Evolutionary conservation across 345 rosid species (phyloP).

Genomic region (Camelina neglecta): DNA sequence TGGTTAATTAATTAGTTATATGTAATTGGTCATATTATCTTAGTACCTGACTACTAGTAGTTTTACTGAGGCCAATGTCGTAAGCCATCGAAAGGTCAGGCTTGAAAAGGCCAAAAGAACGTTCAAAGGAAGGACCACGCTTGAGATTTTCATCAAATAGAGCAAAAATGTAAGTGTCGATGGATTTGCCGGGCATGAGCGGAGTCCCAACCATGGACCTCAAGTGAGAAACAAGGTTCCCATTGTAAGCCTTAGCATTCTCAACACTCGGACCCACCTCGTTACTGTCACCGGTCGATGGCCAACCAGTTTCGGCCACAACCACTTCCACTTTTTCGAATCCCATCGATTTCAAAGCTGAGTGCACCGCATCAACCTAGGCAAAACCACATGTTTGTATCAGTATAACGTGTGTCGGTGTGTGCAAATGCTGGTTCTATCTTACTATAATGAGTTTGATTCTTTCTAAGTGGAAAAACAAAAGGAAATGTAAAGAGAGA

Average conservation of each 20-base stretch:
- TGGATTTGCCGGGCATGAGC: slow-evolving; percentile 82
- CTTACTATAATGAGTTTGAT: not conserved
- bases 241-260: slow-evolving; percentile 85
- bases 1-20: not conserved
- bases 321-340: slow-evolving; percentile 70
- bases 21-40: slow-evolving; percentile 5
- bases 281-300: slow-evolving; percentile 66
- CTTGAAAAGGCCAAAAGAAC: slow-evolving; percentile 75
- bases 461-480: not conserved
- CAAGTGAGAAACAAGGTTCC: slow-evolving; percentile 74
- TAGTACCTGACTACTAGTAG: slow-evolving; percentile 37
- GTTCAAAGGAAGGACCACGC: slow-evolving; percentile 72
- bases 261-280: slow-evolving; percentile 80
- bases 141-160: slow-evolving; percentile 85
- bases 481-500: not conserved
- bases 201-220: slow-evolving; percentile 86
- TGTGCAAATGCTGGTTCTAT: not conserved
- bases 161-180: slow-evolving; percentile 86
- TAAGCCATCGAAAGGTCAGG: slow-evolving; percentile 69
- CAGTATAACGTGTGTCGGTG: slow-evolving; percentile 4
- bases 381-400: slow-evolving; percentile 6
- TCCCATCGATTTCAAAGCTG: slow-evolving; percentile 76
- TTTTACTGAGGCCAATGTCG: slow-evolving; percentile 71
- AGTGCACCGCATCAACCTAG: slow-evolving; percentile 85
- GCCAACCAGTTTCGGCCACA: slow-evolving; percentile 97